Base-by-base conservation (phyloP, 129 eudicot genomes). In the Saussurea involucrata region DNA sequence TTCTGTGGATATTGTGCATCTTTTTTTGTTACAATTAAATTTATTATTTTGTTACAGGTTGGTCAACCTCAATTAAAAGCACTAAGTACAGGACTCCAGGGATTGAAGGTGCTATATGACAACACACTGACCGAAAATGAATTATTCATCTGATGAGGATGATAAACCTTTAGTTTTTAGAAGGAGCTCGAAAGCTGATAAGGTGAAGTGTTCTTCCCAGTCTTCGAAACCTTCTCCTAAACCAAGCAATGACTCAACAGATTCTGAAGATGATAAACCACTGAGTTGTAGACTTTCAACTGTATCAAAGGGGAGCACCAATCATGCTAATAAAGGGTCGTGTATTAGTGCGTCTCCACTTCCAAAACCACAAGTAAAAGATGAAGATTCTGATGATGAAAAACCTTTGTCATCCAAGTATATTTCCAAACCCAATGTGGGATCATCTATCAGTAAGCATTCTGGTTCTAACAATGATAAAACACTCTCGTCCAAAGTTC, bases 261-360 rank as follows among this genome's bases (percentile, higher is more conserved):
- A 88, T 83, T 92, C 93, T 8, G 98, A 87, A 40, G 98, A 93
- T 82, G 91, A 88, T 74, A 83, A 80, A 82, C 97, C 95, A 57
- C 79, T 93, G 71, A 87, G 88, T 76, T 68, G 70, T 20, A 88
- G 89, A 84, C 32, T 81, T 44, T 24, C 83, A 24, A 74, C 63
- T 67, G 83, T 32, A 55, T 81, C 83, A 6, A 93, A 87, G 78
- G 85, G 74, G 75, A 78, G 73, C 67, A 61, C 82, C 49, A 79
- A 76, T 72, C 77, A 70, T 17, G 84, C 83, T 33, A 86, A 63
- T 74, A 89, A 80, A 76, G 80, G 61, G 32, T 33, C 73, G 9
- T 63, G 67, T 63, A 69, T 27, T 63, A 69, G 81, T 67, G 68
- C 11, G 37, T 44, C 72, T 34, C 63, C 74, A 32, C 28, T 49